Conservation (phyloP, 768 basidiomycete genomes). For the Leccinellum albellum region DNA sequence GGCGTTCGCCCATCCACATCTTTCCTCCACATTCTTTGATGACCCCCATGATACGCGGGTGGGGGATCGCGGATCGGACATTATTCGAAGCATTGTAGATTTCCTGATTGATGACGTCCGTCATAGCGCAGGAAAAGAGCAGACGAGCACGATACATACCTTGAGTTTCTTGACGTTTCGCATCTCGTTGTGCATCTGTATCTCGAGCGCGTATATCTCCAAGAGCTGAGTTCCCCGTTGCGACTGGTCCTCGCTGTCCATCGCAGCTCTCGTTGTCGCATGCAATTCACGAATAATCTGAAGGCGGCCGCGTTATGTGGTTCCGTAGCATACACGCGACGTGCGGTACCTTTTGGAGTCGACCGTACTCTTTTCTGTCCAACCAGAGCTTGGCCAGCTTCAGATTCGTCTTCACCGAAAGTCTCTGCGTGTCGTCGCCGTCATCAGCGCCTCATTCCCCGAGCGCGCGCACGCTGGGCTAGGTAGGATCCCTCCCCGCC, state of each 20-base stretch:
- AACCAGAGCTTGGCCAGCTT: slow-evolving; percentile 98
- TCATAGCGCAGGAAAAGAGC: not conserved
- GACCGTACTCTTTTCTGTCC: slow-evolving; percentile 85
- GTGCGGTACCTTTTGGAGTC: slow-evolving; percentile 67
- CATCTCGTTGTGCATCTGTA: slow-evolving; percentile 98
- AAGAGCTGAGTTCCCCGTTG: slow-evolving; percentile 92
- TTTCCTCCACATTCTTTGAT: slow-evolving; percentile 99
- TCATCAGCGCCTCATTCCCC: not conserved
- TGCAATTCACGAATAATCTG: slow-evolving; percentile 81
- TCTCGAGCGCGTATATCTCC: slow-evolving; percentile 97
- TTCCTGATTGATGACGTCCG: slow-evolving; percentile 53
- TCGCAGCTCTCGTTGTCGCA: slow-evolving; percentile 52
- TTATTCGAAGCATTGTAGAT: slow-evolving; percentile 94
- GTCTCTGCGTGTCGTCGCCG: slow-evolving; percentile 47
- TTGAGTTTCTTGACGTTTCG: slow-evolving; percentile 95
- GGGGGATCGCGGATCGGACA: slow-evolving; percentile 94
- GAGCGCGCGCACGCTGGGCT: not conserved
- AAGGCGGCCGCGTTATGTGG: not conserved
- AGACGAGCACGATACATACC: slow-evolving; percentile 37
- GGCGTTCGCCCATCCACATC: slow-evolving; percentile 99
- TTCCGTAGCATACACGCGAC: not conserved
- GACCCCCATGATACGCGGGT: slow-evolving; percentile 97
- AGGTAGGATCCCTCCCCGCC: not conserved
- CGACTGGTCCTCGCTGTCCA: slow-evolving; percentile 77
- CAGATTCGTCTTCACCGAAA: slow-evolving; percentile 93